Percentiles rank a stretch among this genome's conserved stretches.
Conservation (phyloP, 2,329 filamentous ascomycete species). For the Ophiostoma novo-ulmi region DNA sequence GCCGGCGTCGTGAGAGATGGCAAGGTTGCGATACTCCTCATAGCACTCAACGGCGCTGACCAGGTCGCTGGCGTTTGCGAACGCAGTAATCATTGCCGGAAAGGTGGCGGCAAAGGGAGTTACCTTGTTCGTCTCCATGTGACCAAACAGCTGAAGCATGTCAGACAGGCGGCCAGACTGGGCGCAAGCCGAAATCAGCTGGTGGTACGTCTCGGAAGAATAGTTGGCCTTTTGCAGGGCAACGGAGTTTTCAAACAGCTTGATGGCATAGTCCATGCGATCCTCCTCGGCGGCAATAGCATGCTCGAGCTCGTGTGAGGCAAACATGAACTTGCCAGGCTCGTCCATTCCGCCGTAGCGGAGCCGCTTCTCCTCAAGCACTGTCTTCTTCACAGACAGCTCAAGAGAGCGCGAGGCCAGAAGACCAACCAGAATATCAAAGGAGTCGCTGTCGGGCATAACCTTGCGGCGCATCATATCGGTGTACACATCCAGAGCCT, state of each 20-base stretch:
- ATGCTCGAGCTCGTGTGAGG: slow-evolving; percentile 80
- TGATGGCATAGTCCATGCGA: slow-evolving; percentile 76
- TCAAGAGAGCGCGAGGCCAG: slow-evolving; percentile 77
- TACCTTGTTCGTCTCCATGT: slow-evolving; percentile 77
- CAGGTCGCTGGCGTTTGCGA: slow-evolving; percentile 74
- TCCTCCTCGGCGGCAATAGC: slow-evolving; percentile 84
- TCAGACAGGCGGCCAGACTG: slow-evolving; percentile 73
- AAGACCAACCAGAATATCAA: slow-evolving; percentile 78
- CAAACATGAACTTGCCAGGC: slow-evolving; percentile 79
- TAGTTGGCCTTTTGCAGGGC: slow-evolving; percentile 59
- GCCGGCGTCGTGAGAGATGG: slow-evolving; percentile 77
- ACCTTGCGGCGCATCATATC: slow-evolving; percentile 91
- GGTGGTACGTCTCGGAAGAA: slow-evolving; percentile 75
- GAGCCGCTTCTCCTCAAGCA: slow-evolving; percentile 72
- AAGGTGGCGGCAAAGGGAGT: slow-evolving; percentile 77
- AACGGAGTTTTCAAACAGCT: slow-evolving; percentile 75
- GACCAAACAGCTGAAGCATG: slow-evolving; percentile 85
- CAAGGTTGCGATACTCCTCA: slow-evolving; percentile 85
- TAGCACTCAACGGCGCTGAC: slow-evolving; percentile 89
- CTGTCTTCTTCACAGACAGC: slow-evolving; percentile 65
- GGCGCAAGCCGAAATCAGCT: slow-evolving; percentile 82
- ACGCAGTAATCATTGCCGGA: slow-evolving; percentile 91
- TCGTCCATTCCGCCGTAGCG: slow-evolving; percentile 84
- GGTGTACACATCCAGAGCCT: slow-evolving; percentile 89
- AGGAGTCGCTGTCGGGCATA: slow-evolving; percentile 75